Base-by-base conservation (phyloP, 2,329 filamentous ascomycete genomes). In the Fusarium irregulare region DNA sequence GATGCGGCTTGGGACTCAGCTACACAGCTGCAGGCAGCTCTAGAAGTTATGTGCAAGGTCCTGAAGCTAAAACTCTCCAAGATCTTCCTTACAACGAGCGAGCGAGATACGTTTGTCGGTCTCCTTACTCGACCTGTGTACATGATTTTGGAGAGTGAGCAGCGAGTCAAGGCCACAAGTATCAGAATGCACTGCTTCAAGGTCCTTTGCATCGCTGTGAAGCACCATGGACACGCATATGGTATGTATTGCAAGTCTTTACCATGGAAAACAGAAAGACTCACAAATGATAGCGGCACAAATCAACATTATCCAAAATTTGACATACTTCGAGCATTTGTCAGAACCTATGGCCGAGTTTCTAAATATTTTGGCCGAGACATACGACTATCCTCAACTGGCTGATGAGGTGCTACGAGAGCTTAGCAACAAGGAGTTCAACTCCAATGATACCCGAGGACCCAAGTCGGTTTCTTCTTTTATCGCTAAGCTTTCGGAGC, bases 281-380 rank as follows among this genome's bases (percentile, higher is more conserved):
- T 81, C 58, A 84, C 68, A 48, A 25, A 8, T 25, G 42, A 11
- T 75, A 97, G 93, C 93, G 54, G 96, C 96, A 3, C 96, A 99
- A 85, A 98, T 97, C 49, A 97, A 94, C 47, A 97, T 99, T 76
- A 94, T 98, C 57, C 96, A 99, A 80, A 98, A 96, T 77, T 83
- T 99, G 72, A 97, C 96, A 7, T 99, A 99, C 79, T 99, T 98
- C 76, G 96, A 99, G 81, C 96, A 99, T 80, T 83, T 99, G n/a
- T 95, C 96, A 1, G 96, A 99, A 77, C 96, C 96, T 2, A 99
- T 99, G 96, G 96, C 96, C 32, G 97, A 99, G 79, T 97, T 99
- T 75, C 84, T 99, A 7, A 93, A 98, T 75, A 99, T 98, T 76
- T 85, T 99, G 27, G 91, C 94, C 2, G 94, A 98, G 78, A 95